Evolutionary conservation across 768 basidiomycete genomes (phyloP).

Genomic region (Trametes elegans): DNA sequence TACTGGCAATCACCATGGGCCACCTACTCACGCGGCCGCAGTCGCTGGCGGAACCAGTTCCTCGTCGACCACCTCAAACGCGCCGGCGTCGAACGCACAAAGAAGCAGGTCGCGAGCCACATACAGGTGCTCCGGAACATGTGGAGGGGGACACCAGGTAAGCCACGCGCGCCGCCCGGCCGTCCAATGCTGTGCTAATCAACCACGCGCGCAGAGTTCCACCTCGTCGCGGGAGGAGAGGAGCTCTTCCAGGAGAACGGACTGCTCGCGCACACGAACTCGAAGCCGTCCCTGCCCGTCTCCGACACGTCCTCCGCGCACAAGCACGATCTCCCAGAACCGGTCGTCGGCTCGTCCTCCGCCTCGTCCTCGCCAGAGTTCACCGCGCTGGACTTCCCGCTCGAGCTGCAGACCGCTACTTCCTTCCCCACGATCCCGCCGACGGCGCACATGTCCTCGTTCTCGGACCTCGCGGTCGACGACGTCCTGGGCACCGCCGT

Average conservation of each 20-base stretch:
- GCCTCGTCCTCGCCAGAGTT: slow-evolving; percentile 32
- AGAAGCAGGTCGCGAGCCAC: slow-evolving; percentile 90
- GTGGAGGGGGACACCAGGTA: slow-evolving; percentile 84
- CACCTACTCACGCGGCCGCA: slow-evolving; percentile 74
- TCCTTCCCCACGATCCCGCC: slow-evolving; percentile 12
- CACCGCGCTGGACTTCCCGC: slow-evolving; percentile 17
- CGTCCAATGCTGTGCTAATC: slow-evolving; percentile 6
- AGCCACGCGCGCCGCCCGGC: slow-evolving; percentile 14
- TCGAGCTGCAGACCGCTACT: slow-evolving; percentile 5
- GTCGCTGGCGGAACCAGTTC: slow-evolving; percentile 82
- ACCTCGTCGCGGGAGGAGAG: slow-evolving; percentile 78
- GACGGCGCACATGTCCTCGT: slow-evolving; percentile 4
- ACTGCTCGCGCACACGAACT: slow-evolving; percentile 50
- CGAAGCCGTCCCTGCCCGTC: slow-evolving; percentile 4
- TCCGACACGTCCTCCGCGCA: slow-evolving; percentile 6
- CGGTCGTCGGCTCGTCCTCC: slow-evolving; percentile 24
- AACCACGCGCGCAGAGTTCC: slow-evolving; percentile 55
- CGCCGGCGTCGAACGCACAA: slow-evolving; percentile 66
- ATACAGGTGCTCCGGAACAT: slow-evolving; percentile 83
- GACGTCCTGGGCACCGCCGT: slow-evolving; percentile 6
- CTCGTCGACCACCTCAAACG: slow-evolving; percentile 78
- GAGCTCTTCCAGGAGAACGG: slow-evolving; percentile 51
- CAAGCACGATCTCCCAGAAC: slow-evolving; percentile 14
- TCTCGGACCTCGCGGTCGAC: slow-evolving; percentile 13
- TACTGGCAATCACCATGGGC: slow-evolving; percentile 85